A percentile compares a stretch with the other conserved stretches of the same genome.
These are phyloP conservation scores for Lentithecium fluviatile DNA, from an alignment of 495 filamentous ascomycete genomes.

Conservation along the genomic window DNA sequence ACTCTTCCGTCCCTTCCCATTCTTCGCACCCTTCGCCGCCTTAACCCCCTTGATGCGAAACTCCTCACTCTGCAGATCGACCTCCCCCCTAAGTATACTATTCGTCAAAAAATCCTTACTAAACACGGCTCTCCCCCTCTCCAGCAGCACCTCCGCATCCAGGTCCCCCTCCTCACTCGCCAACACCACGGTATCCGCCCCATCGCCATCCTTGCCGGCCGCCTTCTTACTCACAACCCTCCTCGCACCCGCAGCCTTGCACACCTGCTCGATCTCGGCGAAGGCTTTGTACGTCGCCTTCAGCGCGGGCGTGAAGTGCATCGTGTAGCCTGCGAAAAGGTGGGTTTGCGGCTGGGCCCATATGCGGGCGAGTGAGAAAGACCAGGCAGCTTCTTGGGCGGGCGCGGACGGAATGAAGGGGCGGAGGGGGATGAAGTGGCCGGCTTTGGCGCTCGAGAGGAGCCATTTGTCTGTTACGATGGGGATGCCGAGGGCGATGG, in stretches of 20 bases:
- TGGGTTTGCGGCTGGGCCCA: slow-evolving; percentile 33
- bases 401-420: slow-evolving; percentile 37
- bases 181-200: slow-evolving; percentile 15
- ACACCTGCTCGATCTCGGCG: slow-evolving; percentile 42
- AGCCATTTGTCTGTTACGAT: slow-evolving; percentile 48
- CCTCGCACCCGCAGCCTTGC: slow-evolving; percentile 35
- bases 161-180: slow-evolving; percentile 23
- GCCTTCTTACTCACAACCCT: slow-evolving; percentile 10
- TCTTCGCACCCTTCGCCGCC: slow-evolving; percentile 17
- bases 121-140: slow-evolving; percentile 22
- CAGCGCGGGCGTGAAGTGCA: slow-evolving; percentile 43
- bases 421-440: slow-evolving; percentile 33
- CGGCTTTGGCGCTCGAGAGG: slow-evolving; percentile 31
- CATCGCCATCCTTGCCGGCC: slow-evolving; percentile 19
- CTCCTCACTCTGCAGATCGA: slow-evolving; percentile 34
- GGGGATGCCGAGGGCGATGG: slow-evolving; percentile 40
- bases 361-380: slow-evolving; percentile 35
- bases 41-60: slow-evolving; percentile 21
- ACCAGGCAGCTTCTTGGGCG: slow-evolving; percentile 42
- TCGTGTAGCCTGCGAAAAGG: slow-evolving; percentile 34
- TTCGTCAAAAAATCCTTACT: slow-evolving; percentile 28
- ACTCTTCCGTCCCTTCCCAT: slow-evolving; percentile 21
- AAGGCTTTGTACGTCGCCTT: slow-evolving; percentile 39
- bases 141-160: slow-evolving; percentile 9
- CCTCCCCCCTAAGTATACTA: slow-evolving; percentile 29